Conservation (phyloP, 2,329 filamentous ascomycete genomes). For the Mycosphaerella arachidis region DNA sequence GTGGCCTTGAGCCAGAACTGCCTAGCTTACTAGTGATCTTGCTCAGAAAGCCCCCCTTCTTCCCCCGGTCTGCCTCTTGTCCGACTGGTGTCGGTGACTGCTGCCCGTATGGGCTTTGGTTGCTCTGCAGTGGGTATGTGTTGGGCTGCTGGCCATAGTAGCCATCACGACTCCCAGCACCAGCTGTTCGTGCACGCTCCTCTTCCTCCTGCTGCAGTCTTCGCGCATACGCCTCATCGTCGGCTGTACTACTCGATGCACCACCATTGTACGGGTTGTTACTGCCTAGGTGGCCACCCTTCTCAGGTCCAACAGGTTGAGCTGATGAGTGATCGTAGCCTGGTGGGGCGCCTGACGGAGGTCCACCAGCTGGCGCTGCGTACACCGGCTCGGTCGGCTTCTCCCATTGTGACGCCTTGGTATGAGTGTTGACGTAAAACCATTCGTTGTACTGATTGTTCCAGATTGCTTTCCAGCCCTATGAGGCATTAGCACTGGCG, state of each 20-base stretch:
- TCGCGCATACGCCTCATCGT: constrained; percentile 70
- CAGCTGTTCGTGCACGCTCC: constrained; percentile 40
- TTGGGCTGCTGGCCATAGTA: constrained; percentile 39
- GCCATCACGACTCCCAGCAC: constrained; percentile 33
- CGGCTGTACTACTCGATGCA: constrained; percentile 29
- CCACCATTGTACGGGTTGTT: constrained; percentile 65
- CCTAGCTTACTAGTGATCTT: constrained; percentile 50
- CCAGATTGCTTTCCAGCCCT: constrained; percentile 77
- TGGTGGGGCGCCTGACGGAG: constrained; percentile 59
- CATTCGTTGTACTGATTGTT: constrained; percentile 86
- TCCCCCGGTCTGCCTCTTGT: constrained; percentile 36
- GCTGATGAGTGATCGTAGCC: constrained; percentile 53
- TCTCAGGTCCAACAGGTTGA: constrained; percentile 42
- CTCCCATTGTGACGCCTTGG: constrained; percentile 87
- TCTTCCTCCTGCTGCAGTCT: constrained; percentile 82
- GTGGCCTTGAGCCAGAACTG: constrained; percentile 18
- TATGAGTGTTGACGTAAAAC: constrained; percentile 87
- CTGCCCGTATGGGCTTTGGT: constrained; percentile 24
- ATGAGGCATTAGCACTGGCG: constrained; percentile 24
- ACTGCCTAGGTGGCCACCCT: constrained; percentile 46
- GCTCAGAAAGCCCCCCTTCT: constrained; percentile 45
- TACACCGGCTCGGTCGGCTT: constrained; percentile 67
- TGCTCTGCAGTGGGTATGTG: constrained; percentile 13
- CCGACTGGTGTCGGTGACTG: constrained; percentile 3
- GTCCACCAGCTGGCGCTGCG: constrained; percentile 41